phyloP scores from a whole-genome alignment of 2,329 filamentous ascomycete species.

The Calonectria pseudoturangicola region DNA sequence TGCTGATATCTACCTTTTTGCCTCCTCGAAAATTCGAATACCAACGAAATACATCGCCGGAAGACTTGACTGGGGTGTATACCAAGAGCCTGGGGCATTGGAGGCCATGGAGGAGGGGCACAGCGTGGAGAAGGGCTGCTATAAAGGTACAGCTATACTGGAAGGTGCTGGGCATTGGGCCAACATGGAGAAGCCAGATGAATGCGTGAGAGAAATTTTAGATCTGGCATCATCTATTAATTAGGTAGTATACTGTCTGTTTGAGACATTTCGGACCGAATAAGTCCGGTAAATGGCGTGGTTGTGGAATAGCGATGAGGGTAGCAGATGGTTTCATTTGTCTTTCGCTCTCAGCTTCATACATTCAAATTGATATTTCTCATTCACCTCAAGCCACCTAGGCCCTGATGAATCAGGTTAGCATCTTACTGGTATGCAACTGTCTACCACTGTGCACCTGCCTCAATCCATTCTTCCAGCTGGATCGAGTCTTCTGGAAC shows the following conservation, averaged over 20 bases:
- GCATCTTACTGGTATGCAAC: too few relatives aligned
- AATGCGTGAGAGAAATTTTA: not conserved
- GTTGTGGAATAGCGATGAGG: too few relatives aligned
- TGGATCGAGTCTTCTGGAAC: not conserved
- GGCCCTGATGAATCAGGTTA: too few relatives aligned
- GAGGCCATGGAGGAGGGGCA: not conserved
- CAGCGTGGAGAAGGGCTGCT: not conserved
- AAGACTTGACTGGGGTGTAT: constrained; percentile 1
- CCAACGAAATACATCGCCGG: not conserved
- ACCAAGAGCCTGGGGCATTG: constrained; percentile 9
- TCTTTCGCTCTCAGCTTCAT: too few relatives aligned
- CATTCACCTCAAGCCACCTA: not conserved
- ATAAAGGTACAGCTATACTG: not conserved
- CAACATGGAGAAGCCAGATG: constrained; percentile 4
- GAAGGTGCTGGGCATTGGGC: constrained; percentile 3
- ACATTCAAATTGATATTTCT: too few relatives aligned
- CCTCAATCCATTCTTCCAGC: not conserved
- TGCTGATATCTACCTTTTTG: not conserved
- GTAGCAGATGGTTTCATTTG: too few relatives aligned
- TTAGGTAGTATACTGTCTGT: not conserved
- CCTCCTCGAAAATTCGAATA: not conserved
- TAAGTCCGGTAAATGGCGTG: too few relatives aligned
- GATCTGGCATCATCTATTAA: not conserved
- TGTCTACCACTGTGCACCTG: too few relatives aligned
- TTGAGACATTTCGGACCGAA: too few relatives aligned